Evolutionary conservation across 192 early-diverging fungal species (phyloP), one percentile per base, ranked within the genome.

Genomic region (Chytriomyces sp.): DNA sequence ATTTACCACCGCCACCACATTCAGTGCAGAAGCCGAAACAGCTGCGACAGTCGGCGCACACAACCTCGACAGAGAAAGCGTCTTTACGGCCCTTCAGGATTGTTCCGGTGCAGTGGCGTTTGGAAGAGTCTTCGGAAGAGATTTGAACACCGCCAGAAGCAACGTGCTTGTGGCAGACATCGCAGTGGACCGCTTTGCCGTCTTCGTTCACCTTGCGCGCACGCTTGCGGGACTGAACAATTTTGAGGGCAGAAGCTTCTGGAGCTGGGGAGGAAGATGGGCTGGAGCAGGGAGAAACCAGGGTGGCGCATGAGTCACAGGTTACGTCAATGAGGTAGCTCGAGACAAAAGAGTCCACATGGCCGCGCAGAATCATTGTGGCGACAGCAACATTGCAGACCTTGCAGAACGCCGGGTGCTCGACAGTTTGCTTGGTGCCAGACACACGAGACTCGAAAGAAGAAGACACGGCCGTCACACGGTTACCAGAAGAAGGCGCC

Each of bases 1-100:
- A 83, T 75, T 84, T 83, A 23, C 81, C 82, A 26, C 84, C 84
- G 3, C 84, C 84, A 35, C 84, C 84, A 61, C 79, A 82, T 53
- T 80, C 80, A 28, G 81, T 79, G 72, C 79, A 86, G 50, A 85
- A 85, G 24, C 69, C 62, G 64, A 70, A 82, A 59, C 47, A 6
- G 10, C 50, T 64, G n/a, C 73, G 76, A 47, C 80, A 84, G 28
- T 49, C 43, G 13, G 48, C 46, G 65, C 85, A 82, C 0, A 85
- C 82, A 61, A 85, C 78, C 63, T 85, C 84, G 35, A 80, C 64
- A 57, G 59, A 71, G 35, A 81, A 65, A 24, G 67, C 59, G n/a
- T 43, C 28, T 44, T 68, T 61, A 44, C 66, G 57, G 28, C 61
- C 18, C 20, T 23, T 45, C 4, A 8, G 9, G 20, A 3, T 7